A percentile compares a stretch with the other conserved stretches of the same genome.
phyloP scores from a whole-genome alignment of 2,329 filamentous ascomycete species.

The Fusarium sp. region DNA sequence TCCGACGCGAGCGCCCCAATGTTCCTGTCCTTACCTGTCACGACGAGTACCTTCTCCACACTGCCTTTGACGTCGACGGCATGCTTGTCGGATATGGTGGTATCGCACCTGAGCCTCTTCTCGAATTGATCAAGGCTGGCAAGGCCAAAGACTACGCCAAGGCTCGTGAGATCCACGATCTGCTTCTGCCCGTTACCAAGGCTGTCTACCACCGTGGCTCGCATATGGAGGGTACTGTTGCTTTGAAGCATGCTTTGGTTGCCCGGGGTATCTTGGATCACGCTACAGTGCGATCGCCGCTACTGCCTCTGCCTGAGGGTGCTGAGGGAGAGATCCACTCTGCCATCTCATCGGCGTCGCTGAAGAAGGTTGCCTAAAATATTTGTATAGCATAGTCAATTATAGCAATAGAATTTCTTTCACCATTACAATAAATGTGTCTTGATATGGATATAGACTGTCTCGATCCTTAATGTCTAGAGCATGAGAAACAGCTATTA shows the following conservation, averaged over 20 bases:
- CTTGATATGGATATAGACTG: no score
- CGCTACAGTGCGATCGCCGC: conserved; percentile 60
- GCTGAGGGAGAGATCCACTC: conserved; percentile 18
- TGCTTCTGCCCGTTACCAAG: conserved; percentile 63
- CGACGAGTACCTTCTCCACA: conserved; percentile 65
- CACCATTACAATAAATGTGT: no score
- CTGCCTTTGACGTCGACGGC: conserved; percentile 64
- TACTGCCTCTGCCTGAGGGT: conserved; percentile 50
- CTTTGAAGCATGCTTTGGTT: conserved; percentile 64
- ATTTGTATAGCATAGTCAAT: neutral
- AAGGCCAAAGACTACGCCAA: conserved; percentile 61
- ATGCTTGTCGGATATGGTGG: conserved; percentile 67
- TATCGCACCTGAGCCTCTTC: conserved; percentile 62
- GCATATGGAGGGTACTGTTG: conserved; percentile 67
- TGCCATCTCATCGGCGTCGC: conserved; percentile 17
- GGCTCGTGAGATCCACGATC: conserved; percentile 63
- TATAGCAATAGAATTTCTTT: neutral
- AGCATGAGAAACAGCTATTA: no score
- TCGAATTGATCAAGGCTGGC: conserved; percentile 63
- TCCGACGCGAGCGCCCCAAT: conserved; percentile 60
- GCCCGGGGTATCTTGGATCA: conserved; percentile 62
- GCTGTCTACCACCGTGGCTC: conserved; percentile 66
- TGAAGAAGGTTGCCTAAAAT: conserved; percentile 9
- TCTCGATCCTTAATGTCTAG: no score
- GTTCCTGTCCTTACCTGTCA: conserved; percentile 64